Percentiles rank a stretch among this genome's conserved stretches.
Evolutionary conservation across 2,329 filamentous ascomycete species (phyloP).

Genomic region (Fusarium foetens): DNA sequence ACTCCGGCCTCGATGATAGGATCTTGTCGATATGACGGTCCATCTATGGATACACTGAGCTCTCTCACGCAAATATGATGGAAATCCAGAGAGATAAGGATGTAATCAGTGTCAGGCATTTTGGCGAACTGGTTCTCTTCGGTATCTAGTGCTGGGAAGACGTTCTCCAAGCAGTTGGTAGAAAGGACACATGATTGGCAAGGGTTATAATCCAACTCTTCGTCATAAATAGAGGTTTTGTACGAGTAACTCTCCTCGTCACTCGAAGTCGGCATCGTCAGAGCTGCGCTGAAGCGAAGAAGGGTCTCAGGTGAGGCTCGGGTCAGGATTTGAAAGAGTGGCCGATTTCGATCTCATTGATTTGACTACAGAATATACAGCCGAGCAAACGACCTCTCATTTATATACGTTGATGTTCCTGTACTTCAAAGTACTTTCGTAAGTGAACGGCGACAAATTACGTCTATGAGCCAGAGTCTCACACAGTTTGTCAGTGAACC

Average conservation of each 20-base stretch:
- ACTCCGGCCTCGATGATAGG: conserved; percentile 22
- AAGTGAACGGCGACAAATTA: background rate
- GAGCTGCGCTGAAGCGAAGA: background rate
- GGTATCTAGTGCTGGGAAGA: background rate
- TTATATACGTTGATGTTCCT: background rate
- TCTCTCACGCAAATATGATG: conserved; percentile 8
- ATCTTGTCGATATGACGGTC: background rate
- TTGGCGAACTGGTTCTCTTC: background rate
- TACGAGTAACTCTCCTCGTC: background rate
- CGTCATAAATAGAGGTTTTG: background rate
- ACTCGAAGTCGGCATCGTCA: background rate
- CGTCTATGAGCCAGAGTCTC: background rate
- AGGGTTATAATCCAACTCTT: background rate
- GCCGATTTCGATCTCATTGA: background rate
- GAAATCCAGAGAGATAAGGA: conserved; percentile 20
- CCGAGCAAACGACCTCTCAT: background rate
- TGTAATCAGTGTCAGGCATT: conserved; percentile 7
- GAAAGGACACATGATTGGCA: background rate
- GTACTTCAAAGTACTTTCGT: background rate
- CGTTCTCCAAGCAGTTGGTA: background rate
- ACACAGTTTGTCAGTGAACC: background rate
- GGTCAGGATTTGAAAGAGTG: too few relatives aligned
- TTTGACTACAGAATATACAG: background rate
- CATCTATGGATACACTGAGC: background rate
- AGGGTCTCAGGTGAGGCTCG: background rate